A percentile compares a stretch with the other conserved stretches of the same genome.
Conservation (phyloP, 2,329 filamentous ascomycete species). For the Colletotrichum sp. region DNA sequence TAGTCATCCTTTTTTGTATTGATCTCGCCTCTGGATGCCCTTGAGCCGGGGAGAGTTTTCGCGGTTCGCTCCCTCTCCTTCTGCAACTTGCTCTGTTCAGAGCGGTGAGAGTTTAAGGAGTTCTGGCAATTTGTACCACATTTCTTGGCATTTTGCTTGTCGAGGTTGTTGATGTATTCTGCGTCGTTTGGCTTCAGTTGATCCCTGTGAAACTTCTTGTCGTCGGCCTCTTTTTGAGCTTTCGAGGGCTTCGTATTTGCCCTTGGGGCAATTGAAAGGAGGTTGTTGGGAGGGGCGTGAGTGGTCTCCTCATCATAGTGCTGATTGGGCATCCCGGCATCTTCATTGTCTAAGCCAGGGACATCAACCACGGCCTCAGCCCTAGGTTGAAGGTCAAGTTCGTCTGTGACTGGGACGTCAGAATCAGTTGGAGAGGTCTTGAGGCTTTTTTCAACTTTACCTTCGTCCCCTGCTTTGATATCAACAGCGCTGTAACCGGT, state of each 20-base stretch:
- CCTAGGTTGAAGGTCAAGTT: neutral
- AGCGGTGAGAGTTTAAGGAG: neutral
- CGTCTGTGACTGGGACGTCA: neutral
- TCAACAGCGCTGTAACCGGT: neutral
- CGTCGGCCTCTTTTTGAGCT: neutral
- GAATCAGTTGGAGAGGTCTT: neutral
- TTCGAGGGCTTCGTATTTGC: neutral
- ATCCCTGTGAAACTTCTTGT: neutral
- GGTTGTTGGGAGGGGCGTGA: neutral
- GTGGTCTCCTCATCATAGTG: neutral
- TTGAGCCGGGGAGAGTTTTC: neutral
- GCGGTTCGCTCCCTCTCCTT: neutral
- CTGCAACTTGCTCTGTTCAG: neutral
- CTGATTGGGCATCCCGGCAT: neutral
- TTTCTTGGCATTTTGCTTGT: neutral
- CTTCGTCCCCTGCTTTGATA: neutral
- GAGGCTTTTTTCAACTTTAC: neutral
- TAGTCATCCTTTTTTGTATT: neutral
- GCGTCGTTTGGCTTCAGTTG: neutral
- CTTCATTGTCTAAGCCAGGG: neutral
- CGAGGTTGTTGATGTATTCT: neutral
- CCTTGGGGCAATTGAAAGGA: neutral
- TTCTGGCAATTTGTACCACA: neutral
- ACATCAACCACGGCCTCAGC: neutral
- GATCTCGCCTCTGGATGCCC: neutral